Evolutionary conservation across 2,329 filamentous ascomycete genomes (phyloP).

Genomic region (Trichoderma endophyticum): DNA sequence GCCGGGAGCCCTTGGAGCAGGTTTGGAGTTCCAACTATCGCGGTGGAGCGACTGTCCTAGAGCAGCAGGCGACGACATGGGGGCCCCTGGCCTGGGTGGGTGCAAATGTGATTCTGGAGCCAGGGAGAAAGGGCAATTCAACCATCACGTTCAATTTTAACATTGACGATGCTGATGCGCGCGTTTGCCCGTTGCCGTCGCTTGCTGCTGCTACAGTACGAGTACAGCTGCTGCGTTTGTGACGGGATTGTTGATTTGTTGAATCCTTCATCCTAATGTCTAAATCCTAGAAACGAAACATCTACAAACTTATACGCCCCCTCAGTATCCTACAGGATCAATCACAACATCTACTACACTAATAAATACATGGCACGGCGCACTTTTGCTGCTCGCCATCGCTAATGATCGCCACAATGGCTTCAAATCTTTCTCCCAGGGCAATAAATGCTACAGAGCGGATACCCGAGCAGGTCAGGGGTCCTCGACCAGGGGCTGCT

Average conservation of each 20-base stretch:
- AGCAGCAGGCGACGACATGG: constrained; percentile 5
- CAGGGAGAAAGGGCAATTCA: background rate
- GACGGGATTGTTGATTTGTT: background rate
- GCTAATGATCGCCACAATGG: constrained; percentile 10
- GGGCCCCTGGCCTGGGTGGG: background rate
- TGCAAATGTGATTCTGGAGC: background rate
- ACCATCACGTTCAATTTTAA: background rate
- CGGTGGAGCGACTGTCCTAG: constrained; percentile 6
- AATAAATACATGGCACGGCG: background rate
- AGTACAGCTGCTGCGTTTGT: background rate
- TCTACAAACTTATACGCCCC: background rate
- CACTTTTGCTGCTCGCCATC: constrained; percentile 1
- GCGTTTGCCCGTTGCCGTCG: background rate
- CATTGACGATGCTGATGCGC: constrained; percentile 7
- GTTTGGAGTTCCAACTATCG: constrained; percentile 3
- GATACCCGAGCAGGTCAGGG: background rate
- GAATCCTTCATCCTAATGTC: background rate
- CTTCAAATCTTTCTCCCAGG: background rate
- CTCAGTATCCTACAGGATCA: background rate
- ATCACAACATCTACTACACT: background rate
- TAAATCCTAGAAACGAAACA: background rate
- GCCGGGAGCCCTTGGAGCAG: background rate
- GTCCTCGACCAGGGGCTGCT: background rate
- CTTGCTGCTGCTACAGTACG: background rate
- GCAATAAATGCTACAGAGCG: constrained; percentile 2